These are phyloP conservation scores for Paulownia fortunei DNA, from an alignment of 257 asterid genomes.

Conservation along the genomic window DNA sequence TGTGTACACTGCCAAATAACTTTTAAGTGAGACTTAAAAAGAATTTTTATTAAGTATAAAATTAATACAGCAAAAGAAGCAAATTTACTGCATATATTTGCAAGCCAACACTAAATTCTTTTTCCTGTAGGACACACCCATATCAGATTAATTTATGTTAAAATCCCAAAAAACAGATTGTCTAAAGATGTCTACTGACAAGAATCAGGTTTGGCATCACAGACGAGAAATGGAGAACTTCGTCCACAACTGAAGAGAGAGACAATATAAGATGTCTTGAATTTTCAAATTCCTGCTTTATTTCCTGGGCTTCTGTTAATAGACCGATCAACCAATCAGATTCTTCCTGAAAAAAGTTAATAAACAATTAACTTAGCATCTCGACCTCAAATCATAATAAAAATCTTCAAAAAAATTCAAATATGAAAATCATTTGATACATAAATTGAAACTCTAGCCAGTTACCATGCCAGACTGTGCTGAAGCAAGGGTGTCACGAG, in stretches of 20 bases:
- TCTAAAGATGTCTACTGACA: conserved; percentile 58
- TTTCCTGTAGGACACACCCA: not conserved
- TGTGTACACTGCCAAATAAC: not conserved
- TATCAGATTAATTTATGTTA: conserved; percentile 6
- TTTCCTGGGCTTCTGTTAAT: conserved; percentile 55
- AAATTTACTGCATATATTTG: not conserved
- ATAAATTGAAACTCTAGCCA: conserved; percentile 30
- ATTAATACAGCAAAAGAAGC: not conserved
- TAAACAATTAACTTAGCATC: conserved; percentile 23
- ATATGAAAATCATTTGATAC: conserved; percentile 4
- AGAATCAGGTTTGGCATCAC: conserved; percentile 42
- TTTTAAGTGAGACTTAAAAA: not conserved
- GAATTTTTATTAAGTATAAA: not conserved
- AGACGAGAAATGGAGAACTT: conserved; percentile 52
- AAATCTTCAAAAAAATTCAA: not conserved
- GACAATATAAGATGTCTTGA: conserved; percentile 53
- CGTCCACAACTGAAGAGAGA: conserved; percentile 62
- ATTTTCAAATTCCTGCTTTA: conserved; percentile 65
- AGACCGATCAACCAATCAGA: conserved; percentile 52
- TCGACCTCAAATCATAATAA: conserved; percentile 6
- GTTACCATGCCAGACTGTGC: conserved; percentile 48
- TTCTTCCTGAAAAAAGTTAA: conserved; percentile 62
- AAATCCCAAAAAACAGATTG: not conserved
- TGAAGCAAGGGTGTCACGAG: conserved; percentile 59
- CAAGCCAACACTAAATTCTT: conserved; percentile 6